A percentile compares a stretch with the other conserved stretches of the same genome.
phyloP scores from a whole-genome alignment of 305 asterid species.

The Fraxinus dipetala region DNA sequence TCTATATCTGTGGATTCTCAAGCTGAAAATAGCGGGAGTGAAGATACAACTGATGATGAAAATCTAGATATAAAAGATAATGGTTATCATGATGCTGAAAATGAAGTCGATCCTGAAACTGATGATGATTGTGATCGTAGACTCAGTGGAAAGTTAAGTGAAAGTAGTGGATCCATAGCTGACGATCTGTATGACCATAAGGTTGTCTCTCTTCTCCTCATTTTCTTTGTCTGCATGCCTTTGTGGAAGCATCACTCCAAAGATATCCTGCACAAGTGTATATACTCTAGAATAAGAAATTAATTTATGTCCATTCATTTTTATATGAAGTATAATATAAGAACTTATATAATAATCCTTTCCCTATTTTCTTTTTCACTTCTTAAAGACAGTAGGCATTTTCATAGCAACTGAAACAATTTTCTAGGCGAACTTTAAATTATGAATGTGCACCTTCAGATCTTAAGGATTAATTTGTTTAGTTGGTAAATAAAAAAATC shows the following conservation, averaged over 20 bases:
- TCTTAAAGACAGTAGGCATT: not conserved
- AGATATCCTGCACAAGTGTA: not conserved
- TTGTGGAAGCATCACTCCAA: slow-evolving; percentile 6
- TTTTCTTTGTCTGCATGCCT: slow-evolving; percentile 2
- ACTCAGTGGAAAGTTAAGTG: slow-evolving; percentile 90
- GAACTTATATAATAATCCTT: slow-evolving; percentile 2
- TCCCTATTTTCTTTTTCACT: not conserved
- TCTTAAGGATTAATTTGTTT: not conserved
- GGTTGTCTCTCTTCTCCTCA: slow-evolving; percentile 48
- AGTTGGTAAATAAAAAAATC: not conserved
- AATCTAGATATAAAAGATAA: slow-evolving; percentile 53
- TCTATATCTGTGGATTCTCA: slow-evolving; percentile 91
- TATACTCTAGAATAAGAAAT: not conserved
- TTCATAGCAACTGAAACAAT: not conserved
- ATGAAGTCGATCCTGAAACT: slow-evolving; percentile 73
- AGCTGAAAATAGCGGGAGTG: slow-evolving; percentile 77
- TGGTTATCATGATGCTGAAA: slow-evolving; percentile 95
- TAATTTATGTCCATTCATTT: not conserved
- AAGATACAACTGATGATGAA: slow-evolving; percentile 78
- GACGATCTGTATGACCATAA: slow-evolving; percentile 92
- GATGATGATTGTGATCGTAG: slow-evolving; percentile 81
- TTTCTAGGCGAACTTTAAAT: not conserved
- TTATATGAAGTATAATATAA: not conserved
- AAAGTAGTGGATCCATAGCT: slow-evolving; percentile 90
- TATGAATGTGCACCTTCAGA: slow-evolving; percentile 2